A percentile compares a stretch with the other conserved stretches of the same genome.
phyloP scores from a whole-genome alignment of 257 asterid genomes.

The Fraxinus excelsior region DNA sequence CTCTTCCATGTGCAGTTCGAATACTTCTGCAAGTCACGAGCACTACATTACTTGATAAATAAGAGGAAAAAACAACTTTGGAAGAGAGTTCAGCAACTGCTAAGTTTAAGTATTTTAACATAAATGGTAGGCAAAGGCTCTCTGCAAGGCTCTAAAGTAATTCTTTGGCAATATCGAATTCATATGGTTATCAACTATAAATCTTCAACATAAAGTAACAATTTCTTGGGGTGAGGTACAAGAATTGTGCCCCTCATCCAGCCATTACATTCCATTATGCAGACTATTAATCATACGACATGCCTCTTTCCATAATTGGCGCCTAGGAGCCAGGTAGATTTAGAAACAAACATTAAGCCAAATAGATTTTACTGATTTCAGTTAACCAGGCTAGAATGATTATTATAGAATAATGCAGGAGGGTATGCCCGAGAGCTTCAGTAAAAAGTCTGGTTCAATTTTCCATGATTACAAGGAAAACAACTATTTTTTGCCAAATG shows the following conservation, averaged over 20 bases:
- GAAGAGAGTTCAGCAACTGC: background rate
- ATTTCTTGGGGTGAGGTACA: background rate
- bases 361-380: background rate
- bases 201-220: background rate
- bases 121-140: too few relatives aligned
- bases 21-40: slow-evolving; percentile 68
- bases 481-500: background rate
- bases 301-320: background rate
- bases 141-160: background rate
- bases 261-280: background rate
- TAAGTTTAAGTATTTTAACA: background rate
- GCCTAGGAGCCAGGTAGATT: background rate
- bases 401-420: background rate
- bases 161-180: background rate
- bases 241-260: background rate
- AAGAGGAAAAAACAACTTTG: background rate
- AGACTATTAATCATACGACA: background rate
- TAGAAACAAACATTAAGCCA: background rate
- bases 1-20: slow-evolving; percentile 95
- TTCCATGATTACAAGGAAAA: background rate
- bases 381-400: background rate
- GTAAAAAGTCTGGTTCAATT: background rate
- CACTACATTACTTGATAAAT: background rate
- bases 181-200: background rate
- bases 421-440: background rate